Base-by-base conservation (phyloP, 148 eudicot species). In the Silene latifolia region DNA sequence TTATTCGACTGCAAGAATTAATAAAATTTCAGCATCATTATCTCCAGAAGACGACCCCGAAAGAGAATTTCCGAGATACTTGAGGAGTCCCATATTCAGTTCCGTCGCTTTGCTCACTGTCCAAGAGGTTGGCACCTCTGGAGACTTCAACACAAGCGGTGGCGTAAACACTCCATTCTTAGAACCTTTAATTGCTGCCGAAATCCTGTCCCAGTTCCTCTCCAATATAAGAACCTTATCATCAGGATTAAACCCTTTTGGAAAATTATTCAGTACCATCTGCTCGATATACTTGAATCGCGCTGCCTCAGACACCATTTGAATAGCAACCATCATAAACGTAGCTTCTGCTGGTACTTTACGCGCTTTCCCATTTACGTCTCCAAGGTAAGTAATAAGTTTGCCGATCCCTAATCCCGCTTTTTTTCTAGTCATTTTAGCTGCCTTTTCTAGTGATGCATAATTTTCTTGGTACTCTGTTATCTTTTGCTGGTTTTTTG, bases 271-370 rank as follows among this genome's bases (percentile, higher is more conserved):
- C n/a, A 25, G 29, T 14, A 63, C 67, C 67, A 29, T 13, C 17
- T 63, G 15, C 15, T 67, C 21, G 7, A 67, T 35, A 17, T 67
- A 67, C 48, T 20, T 8, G 25, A 23, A 69, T 21, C 59, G 32
- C 8, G 60, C 60, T 23, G 72, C 72, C 35, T 70, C 73, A 3
- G 73, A 17, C 32, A 51, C 42, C 61, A 53, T 70, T 70, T 70
- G 73, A 29, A 70, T 53, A 1, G 59, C 61, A 51, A 70, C 0
- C 14, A 70, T 35, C 20, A 70, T 14, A 23, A 70, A 70, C 60
- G 0, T 23, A 5, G 72, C 73, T 25, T 70, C 73, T 0, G 17
- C 5, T 53, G 1, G 25, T 3, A 24, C 73, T 0, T 3, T 3
- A 15, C 54, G 60, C 9, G 10, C 12, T 44, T 70, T 51, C 35